Percentiles rank a stretch among this genome's conserved stretches.
Evolutionary conservation across 345 rosid genomes (phyloP).

Genomic region (Punica granatum): DNA sequence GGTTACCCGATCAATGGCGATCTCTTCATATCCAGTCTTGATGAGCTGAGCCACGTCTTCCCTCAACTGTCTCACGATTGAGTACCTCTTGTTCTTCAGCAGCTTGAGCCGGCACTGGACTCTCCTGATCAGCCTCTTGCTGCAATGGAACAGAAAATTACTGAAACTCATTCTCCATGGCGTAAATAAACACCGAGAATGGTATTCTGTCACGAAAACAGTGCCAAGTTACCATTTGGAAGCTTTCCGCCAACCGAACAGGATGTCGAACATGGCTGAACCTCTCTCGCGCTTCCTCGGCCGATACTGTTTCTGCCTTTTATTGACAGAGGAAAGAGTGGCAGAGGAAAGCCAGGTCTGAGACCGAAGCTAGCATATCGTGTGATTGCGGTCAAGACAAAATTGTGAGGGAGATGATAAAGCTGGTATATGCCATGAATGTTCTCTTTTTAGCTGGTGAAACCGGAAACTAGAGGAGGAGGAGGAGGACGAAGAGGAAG

Average conservation of each 20-base stretch:
- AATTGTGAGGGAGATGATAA: background rate
- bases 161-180: background rate
- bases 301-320: conserved; percentile 3
- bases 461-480: background rate
- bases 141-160: conserved; percentile 16
- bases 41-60: conserved; percentile 59
- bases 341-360: background rate
- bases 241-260: conserved; percentile 76
- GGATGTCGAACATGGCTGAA: conserved; percentile 51
- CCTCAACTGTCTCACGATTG: conserved; percentile 56
- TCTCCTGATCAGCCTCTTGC: conserved; percentile 52
- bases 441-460: background rate
- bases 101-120: conserved; percentile 56
- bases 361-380: background rate
- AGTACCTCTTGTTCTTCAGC: conserved; percentile 53
- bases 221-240: conserved; percentile 47
- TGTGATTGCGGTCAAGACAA: conserved; percentile 1
- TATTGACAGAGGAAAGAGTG: conserved; percentile 2
- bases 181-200: background rate
- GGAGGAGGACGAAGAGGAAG: conserved; percentile 2
- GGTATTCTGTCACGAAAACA: background rate
- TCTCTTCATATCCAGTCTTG: conserved; percentile 38
- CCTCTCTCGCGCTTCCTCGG: background rate
- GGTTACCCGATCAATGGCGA: conserved; percentile 48
- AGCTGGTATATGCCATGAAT: background rate